Evolutionary conservation across 164 flowering plant genomes (phyloP).

Genomic region (Santalum album): DNA sequence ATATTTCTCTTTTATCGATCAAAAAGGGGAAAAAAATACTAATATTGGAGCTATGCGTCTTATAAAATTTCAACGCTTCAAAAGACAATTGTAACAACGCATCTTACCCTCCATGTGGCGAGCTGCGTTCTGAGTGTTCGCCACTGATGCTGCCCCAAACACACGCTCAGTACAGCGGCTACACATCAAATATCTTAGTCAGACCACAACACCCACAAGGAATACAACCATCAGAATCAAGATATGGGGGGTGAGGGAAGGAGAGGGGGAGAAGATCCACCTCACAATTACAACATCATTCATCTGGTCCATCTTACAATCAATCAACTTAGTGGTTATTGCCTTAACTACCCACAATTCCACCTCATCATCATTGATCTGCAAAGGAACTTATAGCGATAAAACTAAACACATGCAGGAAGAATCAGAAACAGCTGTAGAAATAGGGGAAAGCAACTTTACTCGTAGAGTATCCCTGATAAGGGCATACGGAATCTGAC

Average conservation of each 20-base stretch:
- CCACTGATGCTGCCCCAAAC: constrained; percentile 82
- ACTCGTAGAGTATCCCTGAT: constrained; percentile 78
- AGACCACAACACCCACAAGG: background rate
- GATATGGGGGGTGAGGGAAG: background rate
- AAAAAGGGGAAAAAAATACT: constrained; percentile 1
- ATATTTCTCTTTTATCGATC: no score
- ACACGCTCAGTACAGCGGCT: constrained; percentile 73
- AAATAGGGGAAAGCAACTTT: constrained; percentile 6
- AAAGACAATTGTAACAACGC: background rate
- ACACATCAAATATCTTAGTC: constrained; percentile 17
- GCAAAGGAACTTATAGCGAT: constrained; percentile 9
- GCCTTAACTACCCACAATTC: constrained; percentile 95
- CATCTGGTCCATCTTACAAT: constrained; percentile 97
- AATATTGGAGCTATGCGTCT: background rate
- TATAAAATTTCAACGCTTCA: no score
- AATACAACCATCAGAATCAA: background rate
- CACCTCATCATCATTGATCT: constrained; percentile 78
- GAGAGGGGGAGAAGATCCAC: constrained; percentile 18
- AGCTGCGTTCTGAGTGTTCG: constrained; percentile 55
- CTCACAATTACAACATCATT: constrained; percentile 72
- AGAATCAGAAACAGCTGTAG: background rate
- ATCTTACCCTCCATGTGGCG: constrained; percentile 74
- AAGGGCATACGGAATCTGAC: constrained; percentile 61
- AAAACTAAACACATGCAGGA: constrained; percentile 1
- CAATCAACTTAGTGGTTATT: constrained; percentile 67